phyloP scores from a whole-genome alignment of 306 rosid genomes.

The Malus orientalis region DNA sequence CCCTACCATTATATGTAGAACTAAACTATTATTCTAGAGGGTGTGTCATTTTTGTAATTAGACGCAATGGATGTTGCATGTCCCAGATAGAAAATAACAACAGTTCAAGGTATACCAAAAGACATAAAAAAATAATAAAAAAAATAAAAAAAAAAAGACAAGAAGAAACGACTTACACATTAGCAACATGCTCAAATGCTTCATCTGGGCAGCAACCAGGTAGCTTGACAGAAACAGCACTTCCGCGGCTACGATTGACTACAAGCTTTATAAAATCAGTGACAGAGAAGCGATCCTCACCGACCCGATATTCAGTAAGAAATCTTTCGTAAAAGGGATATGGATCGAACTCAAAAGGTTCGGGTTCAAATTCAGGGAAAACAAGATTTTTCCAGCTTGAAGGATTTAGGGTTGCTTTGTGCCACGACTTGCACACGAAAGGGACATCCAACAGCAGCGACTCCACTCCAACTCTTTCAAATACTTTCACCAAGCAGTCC shows the following conservation, averaged over 20 bases:
- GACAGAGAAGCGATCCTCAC: neutral
- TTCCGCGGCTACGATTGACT: neutral
- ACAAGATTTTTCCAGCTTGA: neutral
- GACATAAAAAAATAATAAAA: neutral
- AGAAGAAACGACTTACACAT: neutral
- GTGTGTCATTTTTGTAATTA: no score
- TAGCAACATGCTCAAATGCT: neutral
- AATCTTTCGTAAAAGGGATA: neutral
- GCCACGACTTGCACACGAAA: conserved; percentile 4
- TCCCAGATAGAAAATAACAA: neutral
- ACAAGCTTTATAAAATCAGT: neutral
- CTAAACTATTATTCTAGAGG: no score
- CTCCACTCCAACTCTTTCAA: neutral
- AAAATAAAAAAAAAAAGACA: no score
- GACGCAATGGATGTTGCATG: no score
- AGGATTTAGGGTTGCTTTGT: neutral
- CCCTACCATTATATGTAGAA: no score
- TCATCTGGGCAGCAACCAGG: neutral
- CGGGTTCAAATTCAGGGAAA: neutral
- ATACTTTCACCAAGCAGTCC: neutral
- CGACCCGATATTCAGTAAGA: neutral
- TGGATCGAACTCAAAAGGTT: neutral
- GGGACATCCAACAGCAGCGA: conserved; percentile 4
- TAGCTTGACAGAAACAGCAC: neutral
- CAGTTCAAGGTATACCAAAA: neutral